A percentile compares a stretch with the other conserved stretches of the same genome.
These are phyloP conservation scores for Cladophialophora psammophila DNA, from an alignment of 2,329 filamentous ascomycete species.

Conservation along the genomic window DNA sequence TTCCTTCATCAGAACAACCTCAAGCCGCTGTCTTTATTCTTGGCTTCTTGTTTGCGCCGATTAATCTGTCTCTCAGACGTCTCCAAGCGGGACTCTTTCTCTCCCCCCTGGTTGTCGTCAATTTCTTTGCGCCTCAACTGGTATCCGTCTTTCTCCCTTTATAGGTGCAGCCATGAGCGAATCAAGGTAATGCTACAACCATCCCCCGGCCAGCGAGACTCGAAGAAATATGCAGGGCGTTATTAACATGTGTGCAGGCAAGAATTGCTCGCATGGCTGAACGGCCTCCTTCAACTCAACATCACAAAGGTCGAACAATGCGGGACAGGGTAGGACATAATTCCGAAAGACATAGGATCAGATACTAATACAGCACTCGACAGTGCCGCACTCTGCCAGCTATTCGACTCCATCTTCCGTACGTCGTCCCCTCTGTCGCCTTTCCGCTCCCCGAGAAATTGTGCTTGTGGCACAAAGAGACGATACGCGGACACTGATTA, in stretches of 20 bases:
- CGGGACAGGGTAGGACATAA: conserved; percentile 81
- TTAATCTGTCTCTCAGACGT: not conserved
- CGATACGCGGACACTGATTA: conserved; percentile 20
- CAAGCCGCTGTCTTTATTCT: not conserved
- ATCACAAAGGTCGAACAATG: conserved; percentile 99
- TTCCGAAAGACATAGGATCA: conserved; percentile 28
- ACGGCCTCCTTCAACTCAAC: conserved; percentile 97
- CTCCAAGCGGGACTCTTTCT: not conserved
- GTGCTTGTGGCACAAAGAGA: not conserved
- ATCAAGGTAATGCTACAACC: conserved; percentile 60
- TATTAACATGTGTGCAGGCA: conserved; percentile 67
- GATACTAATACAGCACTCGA: conserved; percentile 22
- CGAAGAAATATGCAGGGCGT: conserved; percentile 2
- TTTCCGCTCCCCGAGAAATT: not conserved
- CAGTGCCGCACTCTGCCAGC: conserved; percentile 82
- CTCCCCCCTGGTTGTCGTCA: not conserved
- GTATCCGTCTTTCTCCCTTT: not conserved
- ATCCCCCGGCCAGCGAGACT: not conserved
- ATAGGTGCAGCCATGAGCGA: conserved; percentile 63
- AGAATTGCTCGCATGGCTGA: conserved; percentile 94
- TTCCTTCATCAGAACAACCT: not conserved
- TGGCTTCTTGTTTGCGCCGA: not conserved
- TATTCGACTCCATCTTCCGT: conserved; percentile 98
- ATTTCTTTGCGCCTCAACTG: conserved; percentile 3
- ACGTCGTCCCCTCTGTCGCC: conserved; percentile 44